Base-by-base conservation (phyloP, 768 basidiomycete genomes). In the Suillus discolor region DNA sequence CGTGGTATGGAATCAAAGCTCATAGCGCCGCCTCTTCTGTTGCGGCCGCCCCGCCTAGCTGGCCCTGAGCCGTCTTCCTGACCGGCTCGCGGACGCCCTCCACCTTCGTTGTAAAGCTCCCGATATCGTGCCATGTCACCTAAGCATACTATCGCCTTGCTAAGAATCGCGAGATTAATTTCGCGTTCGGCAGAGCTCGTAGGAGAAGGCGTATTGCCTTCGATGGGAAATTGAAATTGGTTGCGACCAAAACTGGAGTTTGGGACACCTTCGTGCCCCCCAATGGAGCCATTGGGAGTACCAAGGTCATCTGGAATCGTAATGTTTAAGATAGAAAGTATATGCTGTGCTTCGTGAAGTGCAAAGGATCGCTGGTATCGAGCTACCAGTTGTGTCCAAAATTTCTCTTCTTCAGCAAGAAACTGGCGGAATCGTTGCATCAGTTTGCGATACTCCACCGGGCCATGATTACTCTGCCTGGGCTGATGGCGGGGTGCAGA, bases 101-200 rank as follows among this genome's bases (percentile, higher is more conserved):
- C 84, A 60, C 83, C 77, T 68, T 94, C 93, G 71, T 89, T 92
- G 71, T 97, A 97, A 49, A 91, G 87, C 71, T 99, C 96, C 65
- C 90, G 85, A 78, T 99, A 99, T 49, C 97, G 85, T 66, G 95
- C 93, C 57, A 99, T 89, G 72, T 99, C 97, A 13, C 97, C 97
- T 11, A 96, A 84, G 75, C 92, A 97, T 23, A 98, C 89, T 62
- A 99, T 80, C 9, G 91, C 89, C 79, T 97, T 97, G 79, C 89
- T 91, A 51, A 96, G 79, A 53, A 93, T 88, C 12, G 87, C 85
- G n/a, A 96, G 80, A 64, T 89, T 85, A 66, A 82, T 82, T 64
- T 85, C 84, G 61, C 85, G 86, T 71, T 91, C 86, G 13, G 79
- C 47, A 11, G 83, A 84, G 45, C 81, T 71, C 9, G 84, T 79